Evolutionary conservation across 305 asterid genomes (phyloP).

Genomic region (Fraxinus floribunda): DNA sequence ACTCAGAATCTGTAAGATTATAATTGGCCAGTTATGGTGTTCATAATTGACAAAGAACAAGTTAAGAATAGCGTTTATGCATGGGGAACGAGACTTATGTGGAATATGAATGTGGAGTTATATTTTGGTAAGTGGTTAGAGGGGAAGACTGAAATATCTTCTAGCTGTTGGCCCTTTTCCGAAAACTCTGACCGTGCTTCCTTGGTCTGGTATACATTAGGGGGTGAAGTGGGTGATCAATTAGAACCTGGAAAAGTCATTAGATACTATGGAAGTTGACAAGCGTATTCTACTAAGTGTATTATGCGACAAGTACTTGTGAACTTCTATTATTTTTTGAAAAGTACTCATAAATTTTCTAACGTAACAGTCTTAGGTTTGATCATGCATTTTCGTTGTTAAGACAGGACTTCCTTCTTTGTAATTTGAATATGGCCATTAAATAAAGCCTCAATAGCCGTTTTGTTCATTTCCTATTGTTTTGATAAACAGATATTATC

Average conservation of each 20-base stretch:
- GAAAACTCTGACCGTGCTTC: background rate
- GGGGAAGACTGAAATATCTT: background rate
- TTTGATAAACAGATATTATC: background rate
- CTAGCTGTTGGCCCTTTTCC: background rate
- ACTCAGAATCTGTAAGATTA: background rate
- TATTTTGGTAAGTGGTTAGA: background rate
- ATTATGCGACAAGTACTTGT: background rate
- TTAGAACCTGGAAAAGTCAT: background rate
- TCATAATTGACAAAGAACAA: background rate
- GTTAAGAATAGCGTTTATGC: slow-evolving; percentile 6
- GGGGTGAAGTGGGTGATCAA: background rate
- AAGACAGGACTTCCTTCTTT: background rate
- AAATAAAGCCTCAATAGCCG: background rate
- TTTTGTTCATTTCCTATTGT: background rate
- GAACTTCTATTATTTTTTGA: background rate
- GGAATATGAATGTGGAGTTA: slow-evolving; percentile 16
- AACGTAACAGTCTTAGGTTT: background rate
- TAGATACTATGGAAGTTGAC: background rate
- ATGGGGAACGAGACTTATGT: slow-evolving; percentile 3
- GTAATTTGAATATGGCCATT: background rate
- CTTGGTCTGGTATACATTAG: background rate
- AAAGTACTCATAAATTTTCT: background rate
- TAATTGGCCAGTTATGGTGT: background rate
- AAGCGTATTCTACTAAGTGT: background rate
- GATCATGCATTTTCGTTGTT: background rate